These are phyloP conservation scores for Yamadazyma nakazawae DNA, from an alignment of 805 yeast genomes.

Conservation along the genomic window DNA sequence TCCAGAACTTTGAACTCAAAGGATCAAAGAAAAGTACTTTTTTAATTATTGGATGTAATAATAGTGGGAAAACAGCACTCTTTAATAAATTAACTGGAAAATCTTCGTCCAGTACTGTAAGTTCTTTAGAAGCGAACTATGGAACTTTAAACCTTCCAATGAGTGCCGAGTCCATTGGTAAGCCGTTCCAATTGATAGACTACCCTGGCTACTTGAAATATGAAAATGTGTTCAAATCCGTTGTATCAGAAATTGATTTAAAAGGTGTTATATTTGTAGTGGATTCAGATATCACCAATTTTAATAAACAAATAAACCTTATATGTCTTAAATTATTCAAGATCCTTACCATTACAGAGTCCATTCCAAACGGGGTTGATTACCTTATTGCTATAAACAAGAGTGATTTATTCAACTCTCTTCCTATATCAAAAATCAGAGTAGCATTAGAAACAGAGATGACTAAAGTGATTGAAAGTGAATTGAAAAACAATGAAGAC, in stretches of 20 bases:
- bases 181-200: conserved; percentile 58
- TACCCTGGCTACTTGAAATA: conserved; percentile 88
- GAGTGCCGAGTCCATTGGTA: conserved; percentile 30
- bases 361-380: conserved; percentile 65
- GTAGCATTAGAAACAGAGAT: conserved; percentile 63
- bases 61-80: conserved; percentile 64
- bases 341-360: conserved; percentile 61
- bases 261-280: conserved; percentile 72
- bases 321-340: conserved; percentile 59
- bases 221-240: conserved; percentile 51
- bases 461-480: conserved; percentile 47
- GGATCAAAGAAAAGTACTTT: conserved; percentile 46
- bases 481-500: conserved; percentile 44
- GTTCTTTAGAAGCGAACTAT: conserved; percentile 38
- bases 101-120: conserved; percentile 25
- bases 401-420: conserved; percentile 77
- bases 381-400: conserved; percentile 80
- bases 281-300: conserved; percentile 63
- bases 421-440: conserved; percentile 62
- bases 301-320: conserved; percentile 25
- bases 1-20: conserved; percentile 20
- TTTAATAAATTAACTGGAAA: conserved; percentile 30
- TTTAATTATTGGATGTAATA: conserved; percentile 61
- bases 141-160: conserved; percentile 31
- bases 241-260: conserved; percentile 42